Base-by-base conservation (phyloP, 2,329 filamentous ascomycete species). In the Plenodomus lindquistii region DNA sequence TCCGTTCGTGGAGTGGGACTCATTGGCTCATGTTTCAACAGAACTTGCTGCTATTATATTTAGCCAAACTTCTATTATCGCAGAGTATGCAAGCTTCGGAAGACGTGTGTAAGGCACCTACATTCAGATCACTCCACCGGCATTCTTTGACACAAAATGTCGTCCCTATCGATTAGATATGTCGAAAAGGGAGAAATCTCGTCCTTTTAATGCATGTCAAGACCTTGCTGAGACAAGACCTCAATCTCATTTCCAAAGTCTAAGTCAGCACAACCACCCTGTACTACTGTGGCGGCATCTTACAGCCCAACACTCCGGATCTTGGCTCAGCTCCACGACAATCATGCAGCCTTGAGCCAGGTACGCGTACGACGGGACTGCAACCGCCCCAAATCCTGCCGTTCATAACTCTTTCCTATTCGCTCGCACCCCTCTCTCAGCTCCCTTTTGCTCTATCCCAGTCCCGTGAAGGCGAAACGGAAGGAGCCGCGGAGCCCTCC, bases 271-370 rank as follows among this genome's bases (percentile, higher is more conserved):
- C 42, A 21, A 44, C 40, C 40, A 43, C 46, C 41, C 40, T 52
- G 54, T 54, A 46, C 46, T 3, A 53, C 52, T 37, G 47, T 57
- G 54, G 56, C 56, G 44, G 37, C 22, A 40, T 37, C 42, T 40
- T 37, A 31, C 49, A 22, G 52, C 42, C 57, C 55, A 56, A 52
- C 46, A 46, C 48, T 51, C 42, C 53, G 55, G 52, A 50, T 35
- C 43, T 53, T 44, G 48, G 24, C 40, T 56, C 57, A 56, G 55
- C 55, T 56, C 43, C 17, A 52, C 45, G 53, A 39, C 44, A 50
- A 38, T 31, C 40, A 21, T 46, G 27, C 34, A 50, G 48, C 42
- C 44, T 43, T 41, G 46, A 51, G 40, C 38, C 44, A 53, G 45
- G 49, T 45, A 57, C 44, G 50, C 39, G 52, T 55, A 43, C 43